Conservation (phyloP, 805 yeast species). For the Kluyveromyces aestuarii region DNA sequence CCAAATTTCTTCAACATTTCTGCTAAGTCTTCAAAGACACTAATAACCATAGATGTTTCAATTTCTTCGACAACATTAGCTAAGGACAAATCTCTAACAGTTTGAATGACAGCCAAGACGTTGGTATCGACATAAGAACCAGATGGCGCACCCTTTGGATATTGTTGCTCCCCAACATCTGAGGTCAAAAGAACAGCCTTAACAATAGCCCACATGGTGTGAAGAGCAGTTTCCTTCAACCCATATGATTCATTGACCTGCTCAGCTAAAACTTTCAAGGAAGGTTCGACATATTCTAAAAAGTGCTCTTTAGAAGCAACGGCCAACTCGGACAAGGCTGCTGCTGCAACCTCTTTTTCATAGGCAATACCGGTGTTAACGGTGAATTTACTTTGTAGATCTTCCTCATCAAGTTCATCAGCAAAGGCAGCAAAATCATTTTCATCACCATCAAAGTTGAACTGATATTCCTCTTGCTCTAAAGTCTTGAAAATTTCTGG, state of each 20-base stretch:
- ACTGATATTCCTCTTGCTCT: conserved; percentile 76
- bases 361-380: conserved; percentile 92
- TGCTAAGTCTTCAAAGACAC: conserved; percentile 63
- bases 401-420: conserved; percentile 49
- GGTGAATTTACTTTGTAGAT: conserved; percentile 60
- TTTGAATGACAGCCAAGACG: conserved; percentile 49
- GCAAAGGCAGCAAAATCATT: conserved; percentile 35
- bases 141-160: conserved; percentile 57
- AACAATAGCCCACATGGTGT: conserved; percentile 75
- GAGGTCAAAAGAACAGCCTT: conserved; percentile 52
- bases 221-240: conserved; percentile 78
- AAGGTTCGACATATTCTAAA: conserved; percentile 64
- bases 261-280: conserved; percentile 52
- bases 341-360: conserved; percentile 93
- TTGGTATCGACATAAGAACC: conserved; percentile 51
- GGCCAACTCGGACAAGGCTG: conserved; percentile 83
- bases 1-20: conserved; percentile 67
- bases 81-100: conserved; percentile 60
- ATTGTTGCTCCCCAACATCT: conserved; percentile 38
- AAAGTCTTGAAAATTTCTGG: conserved; percentile 80
- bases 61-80: conserved; percentile 65
- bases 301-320: conserved; percentile 76
- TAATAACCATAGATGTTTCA: conserved; percentile 72
- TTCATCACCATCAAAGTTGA: conserved; percentile 47
- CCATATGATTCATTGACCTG: conserved; percentile 85